phyloP scores from a whole-genome alignment of 2,329 filamentous ascomycete species.

The Coccinonectria pachysandricola region DNA sequence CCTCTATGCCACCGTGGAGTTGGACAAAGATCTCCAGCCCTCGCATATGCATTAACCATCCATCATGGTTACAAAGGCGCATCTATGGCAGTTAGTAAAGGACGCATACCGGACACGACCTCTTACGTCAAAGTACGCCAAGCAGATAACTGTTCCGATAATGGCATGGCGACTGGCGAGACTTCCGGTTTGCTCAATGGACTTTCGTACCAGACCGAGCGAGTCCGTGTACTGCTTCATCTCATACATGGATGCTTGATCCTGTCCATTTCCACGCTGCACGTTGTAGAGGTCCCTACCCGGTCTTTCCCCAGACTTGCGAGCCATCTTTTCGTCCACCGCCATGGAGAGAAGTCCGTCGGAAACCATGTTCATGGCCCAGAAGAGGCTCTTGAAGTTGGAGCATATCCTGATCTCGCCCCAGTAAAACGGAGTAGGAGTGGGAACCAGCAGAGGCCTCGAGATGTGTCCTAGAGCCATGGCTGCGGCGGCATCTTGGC shows the following conservation, averaged over 20 bases:
- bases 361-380: conserved; percentile 13
- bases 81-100: conserved; percentile 4
- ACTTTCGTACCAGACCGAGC: conserved; percentile 6
- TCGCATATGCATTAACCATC: conserved; percentile 11
- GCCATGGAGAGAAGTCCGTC: conserved; percentile 9
- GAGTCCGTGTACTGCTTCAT: conserved; percentile 12
- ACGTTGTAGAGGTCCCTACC: background rate
- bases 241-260: conserved; percentile 1
- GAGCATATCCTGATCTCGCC: conserved; percentile 10
- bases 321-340: conserved; percentile 4
- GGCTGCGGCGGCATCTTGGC: background rate
- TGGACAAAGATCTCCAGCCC: conserved; percentile 7
- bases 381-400: conserved; percentile 10
- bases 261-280: background rate
- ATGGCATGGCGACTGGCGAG: conserved; percentile 1
- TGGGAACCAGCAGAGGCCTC: background rate
- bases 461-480: background rate
- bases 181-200: conserved; percentile 1
- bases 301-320: conserved; percentile 1
- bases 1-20: conserved; percentile 6
- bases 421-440: conserved; percentile 7
- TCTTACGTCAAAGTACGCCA: conserved; percentile 12
- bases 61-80: conserved; percentile 5
- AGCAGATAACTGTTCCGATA: conserved; percentile 11
- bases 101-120: fast-evolving